phyloP scores from a whole-genome alignment of 306 rosid species.

The Vigna radiata region DNA sequence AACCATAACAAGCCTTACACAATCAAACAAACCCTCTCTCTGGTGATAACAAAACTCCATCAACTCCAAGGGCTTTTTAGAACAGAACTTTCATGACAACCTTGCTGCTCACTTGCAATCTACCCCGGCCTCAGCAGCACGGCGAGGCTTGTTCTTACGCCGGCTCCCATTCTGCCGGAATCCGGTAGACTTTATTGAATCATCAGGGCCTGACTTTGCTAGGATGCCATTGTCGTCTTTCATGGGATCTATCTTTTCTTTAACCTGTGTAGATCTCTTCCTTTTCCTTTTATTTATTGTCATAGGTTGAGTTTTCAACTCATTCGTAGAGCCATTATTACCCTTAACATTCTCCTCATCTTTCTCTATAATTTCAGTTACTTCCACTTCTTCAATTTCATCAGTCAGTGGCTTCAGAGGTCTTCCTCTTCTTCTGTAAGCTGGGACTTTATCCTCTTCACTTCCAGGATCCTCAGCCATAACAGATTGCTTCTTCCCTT shows the following conservation, averaged over 20 bases:
- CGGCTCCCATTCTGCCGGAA: conserved; percentile 86
- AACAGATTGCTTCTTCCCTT: conserved; percentile 68
- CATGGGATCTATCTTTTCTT: conserved; percentile 57
- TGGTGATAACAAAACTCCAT: conserved; percentile 36
- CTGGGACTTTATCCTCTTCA: conserved; percentile 61
- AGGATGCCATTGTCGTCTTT: conserved; percentile 58
- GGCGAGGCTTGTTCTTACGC: conserved; percentile 85
- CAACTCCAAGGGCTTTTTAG: conserved; percentile 5
- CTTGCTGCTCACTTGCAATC: conserved; percentile 75
- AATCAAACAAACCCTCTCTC: conserved; percentile 34
- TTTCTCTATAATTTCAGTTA: conserved; percentile 55
- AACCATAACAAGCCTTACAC: conserved; percentile 44
- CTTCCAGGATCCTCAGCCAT: conserved; percentile 61
- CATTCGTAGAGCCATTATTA: conserved; percentile 49
- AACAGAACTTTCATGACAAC: conserved; percentile 18
- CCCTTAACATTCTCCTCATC: conserved; percentile 57
- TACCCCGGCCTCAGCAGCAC: conserved; percentile 95
- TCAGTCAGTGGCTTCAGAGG: conserved; percentile 60
- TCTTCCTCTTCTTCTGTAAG: conserved; percentile 66
- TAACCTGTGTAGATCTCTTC: conserved; percentile 58
- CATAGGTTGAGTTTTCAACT: conserved; percentile 52
- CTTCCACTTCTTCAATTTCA: conserved; percentile 60
- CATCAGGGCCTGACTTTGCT: conserved; percentile 53
- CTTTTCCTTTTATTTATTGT: conserved; percentile 64
- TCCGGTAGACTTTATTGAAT: conserved; percentile 64